Base-by-base conservation (phyloP, 1,284 basidiomycete genomes). In the Melampsora americana region DNA sequence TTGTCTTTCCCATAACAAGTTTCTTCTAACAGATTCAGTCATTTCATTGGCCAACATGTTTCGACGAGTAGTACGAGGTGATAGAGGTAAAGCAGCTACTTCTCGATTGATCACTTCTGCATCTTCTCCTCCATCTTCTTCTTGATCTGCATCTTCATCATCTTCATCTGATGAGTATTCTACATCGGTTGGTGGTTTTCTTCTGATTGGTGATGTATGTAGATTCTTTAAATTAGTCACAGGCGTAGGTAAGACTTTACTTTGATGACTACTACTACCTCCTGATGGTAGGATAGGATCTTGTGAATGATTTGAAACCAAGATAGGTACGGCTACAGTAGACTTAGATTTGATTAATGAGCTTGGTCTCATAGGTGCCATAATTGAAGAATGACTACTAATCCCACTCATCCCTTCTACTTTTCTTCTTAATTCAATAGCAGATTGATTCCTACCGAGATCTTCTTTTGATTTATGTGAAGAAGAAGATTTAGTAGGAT, bases 21-120 rank as follows among this genome's bases (percentile, higher is more conserved):
- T 92, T 66, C 90, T 85, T 26, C 93, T 86, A 77, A 95, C 83
- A 78, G 89, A 90, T 84, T 95, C 93, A 64, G 90, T 90, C 81
- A 95, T 85, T 83, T 95, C 93, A 28, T 89, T 90, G 76, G 88
- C 86, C 67, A 95, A 85, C 91, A 95, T 94, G 80, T 88, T 87
- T 66, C 90, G 86, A 5, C 92, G 87, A 20, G 91, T 93, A 48
- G 93, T 92, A 39, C 90, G 87, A 0, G 93, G 93, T 0, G 92
- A 91, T 79, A 90, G 90, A 0, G 92, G 90, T 35, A 87, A 85
- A 0, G 88, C 86, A 23, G 89, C 86, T 1, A 56, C 32, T 69
- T 60, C 53, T 30, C 68, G 2, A 50, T 26, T 32, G 46, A 30
- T 32, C 0, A 44, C 3, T 5, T 53, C 23, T 5, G 3, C 23